phyloP scores from a whole-genome alignment of 345 rosid species.

The Eucalyptus sideroxylon region DNA sequence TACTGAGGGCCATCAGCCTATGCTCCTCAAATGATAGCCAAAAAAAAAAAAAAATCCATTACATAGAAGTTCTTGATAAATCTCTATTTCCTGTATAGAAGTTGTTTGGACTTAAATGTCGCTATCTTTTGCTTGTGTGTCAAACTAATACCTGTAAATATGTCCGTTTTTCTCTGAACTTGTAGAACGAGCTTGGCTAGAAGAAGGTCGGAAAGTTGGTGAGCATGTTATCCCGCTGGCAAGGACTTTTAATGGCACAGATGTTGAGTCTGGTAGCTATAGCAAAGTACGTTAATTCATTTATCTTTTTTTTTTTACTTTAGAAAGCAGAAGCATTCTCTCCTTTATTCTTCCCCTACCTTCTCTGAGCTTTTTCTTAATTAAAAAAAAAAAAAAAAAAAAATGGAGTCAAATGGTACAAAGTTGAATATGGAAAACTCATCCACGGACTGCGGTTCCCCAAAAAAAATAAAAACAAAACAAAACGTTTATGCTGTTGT shows the following conservation, averaged over 20 bases:
- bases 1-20: background rate
- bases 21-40: background rate
- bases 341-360: background rate
- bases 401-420: background rate
- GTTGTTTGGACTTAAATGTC: background rate
- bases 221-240: constrained; percentile 92
- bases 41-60: background rate
- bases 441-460: background rate
- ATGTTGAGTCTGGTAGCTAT: constrained; percentile 47
- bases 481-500: background rate
- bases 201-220: constrained; percentile 76
- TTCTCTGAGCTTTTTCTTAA: background rate
- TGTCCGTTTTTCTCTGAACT: background rate
- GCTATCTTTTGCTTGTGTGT: background rate
- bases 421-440: background rate
- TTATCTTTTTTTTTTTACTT: background rate
- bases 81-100: background rate
- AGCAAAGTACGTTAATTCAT: constrained; percentile 18
- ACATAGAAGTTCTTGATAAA: background rate
- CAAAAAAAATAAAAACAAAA: background rate
- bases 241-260: constrained; percentile 67
- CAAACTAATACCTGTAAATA: background rate
- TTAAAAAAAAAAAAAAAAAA: background rate
- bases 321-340: background rate
- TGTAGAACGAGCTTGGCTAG: constrained; percentile 79